These are phyloP conservation scores for Entomortierella chlamydospora DNA, from an alignment of 192 early-diverging fungal species.

Conservation along the genomic window DNA sequence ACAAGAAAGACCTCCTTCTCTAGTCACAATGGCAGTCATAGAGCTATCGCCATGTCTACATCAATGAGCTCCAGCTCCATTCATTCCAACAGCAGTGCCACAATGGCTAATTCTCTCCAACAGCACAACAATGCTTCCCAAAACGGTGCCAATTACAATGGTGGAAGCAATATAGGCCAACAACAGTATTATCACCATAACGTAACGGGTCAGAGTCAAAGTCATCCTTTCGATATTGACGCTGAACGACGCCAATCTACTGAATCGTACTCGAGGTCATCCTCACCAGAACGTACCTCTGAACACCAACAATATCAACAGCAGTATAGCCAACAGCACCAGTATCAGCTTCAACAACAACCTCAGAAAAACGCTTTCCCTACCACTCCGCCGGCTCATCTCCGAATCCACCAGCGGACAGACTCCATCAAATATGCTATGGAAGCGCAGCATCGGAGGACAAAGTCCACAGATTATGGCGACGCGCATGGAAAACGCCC, in stretches of 20 bases:
- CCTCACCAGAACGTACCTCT: conserved; percentile 28
- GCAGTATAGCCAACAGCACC: conserved; percentile 1
- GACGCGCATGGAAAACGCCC: conserved; percentile 21
- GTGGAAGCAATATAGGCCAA: not conserved
- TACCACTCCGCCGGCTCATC: conserved; percentile 11
- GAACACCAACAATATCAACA: not conserved
- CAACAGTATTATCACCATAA: conserved; percentile 11
- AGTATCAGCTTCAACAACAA: not conserved
- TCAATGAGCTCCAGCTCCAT: conserved; percentile 21
- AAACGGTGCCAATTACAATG: not conserved
- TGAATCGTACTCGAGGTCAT: conserved; percentile 37
- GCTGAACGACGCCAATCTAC: conserved; percentile 19
- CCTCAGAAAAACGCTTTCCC: conserved; percentile 8
- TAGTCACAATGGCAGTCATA: conserved; percentile 11
- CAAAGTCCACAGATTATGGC: conserved; percentile 34
- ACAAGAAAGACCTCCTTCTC: conserved; percentile 40
- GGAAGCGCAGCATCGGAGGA: conserved; percentile 41
- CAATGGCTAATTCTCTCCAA: no score
- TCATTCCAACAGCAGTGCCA: not conserved
- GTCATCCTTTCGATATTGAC: conserved; percentile 17
- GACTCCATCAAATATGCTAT: conserved; percentile 32
- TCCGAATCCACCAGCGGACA: conserved; percentile 27
- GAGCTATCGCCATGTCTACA: conserved; percentile 9
- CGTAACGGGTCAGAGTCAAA: conserved; percentile 4
- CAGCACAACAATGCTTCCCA: no score